phyloP scores from a whole-genome alignment of 2,329 filamentous ascomycete genomes.

The Grosmannia serpens region DNA sequence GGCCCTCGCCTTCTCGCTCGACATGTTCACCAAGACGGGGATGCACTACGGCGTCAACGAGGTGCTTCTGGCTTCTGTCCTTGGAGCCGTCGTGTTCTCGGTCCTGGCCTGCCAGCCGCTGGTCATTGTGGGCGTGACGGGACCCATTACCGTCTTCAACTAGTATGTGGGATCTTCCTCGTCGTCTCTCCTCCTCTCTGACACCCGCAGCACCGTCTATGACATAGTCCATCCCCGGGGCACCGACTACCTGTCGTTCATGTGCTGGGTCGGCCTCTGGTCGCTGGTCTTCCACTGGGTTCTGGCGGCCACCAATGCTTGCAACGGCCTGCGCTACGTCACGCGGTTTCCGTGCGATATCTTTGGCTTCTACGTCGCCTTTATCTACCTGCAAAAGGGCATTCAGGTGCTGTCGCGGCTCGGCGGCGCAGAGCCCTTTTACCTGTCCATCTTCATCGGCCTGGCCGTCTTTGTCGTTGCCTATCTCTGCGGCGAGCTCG shows the following conservation, averaged over 20 bases:
- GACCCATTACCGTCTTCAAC: slow-evolving; percentile 87
- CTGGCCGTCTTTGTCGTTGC: slow-evolving; percentile 68
- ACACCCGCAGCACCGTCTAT: slow-evolving; percentile 58
- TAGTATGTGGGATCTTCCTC: slow-evolving; percentile 38
- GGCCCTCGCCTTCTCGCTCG: slow-evolving; percentile 76
- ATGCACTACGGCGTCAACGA: slow-evolving; percentile 86
- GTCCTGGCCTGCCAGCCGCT: slow-evolving; percentile 72
- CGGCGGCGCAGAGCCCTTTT: slow-evolving; percentile 56
- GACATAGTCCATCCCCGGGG: slow-evolving; percentile 71
- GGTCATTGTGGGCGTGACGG: slow-evolving; percentile 84
- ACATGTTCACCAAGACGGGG: slow-evolving; percentile 84
- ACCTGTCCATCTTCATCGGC: slow-evolving; percentile 66
- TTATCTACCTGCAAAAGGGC: slow-evolving; percentile 85
- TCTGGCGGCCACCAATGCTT: slow-evolving; percentile 72
- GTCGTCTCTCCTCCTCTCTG: not conserved
- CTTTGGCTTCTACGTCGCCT: slow-evolving; percentile 87
- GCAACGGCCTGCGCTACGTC: slow-evolving; percentile 80
- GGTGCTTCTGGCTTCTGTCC: slow-evolving; percentile 73
- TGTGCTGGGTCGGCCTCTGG: slow-evolving; percentile 90
- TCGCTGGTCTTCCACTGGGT: slow-evolving; percentile 76
- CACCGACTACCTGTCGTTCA: slow-evolving; percentile 76
- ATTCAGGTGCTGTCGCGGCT: slow-evolving; percentile 74
- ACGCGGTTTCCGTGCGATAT: slow-evolving; percentile 89
- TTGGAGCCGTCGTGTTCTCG: slow-evolving; percentile 72
- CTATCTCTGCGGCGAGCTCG: slow-evolving; percentile 62